Conservation (phyloP, 192 early-diverging fungal genomes). For the Rhizoclosmatium globosum region DNA sequence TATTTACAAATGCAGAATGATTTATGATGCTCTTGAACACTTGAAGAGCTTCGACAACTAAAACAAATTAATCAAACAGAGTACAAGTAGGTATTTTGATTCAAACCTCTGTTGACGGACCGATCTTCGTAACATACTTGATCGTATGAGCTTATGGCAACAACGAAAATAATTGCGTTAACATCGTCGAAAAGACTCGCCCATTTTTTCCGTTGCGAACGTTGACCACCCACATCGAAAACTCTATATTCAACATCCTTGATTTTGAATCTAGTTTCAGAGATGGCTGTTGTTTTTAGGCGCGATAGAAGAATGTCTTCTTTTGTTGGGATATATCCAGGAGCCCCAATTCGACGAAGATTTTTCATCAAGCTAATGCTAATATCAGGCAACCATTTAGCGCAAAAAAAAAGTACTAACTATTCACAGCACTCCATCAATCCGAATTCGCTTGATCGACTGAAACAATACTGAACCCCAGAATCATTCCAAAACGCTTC, state of each 20-base stretch:
- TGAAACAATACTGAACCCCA: slow-evolving; percentile 46
- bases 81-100: too few species aligned
- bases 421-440: slow-evolving; percentile 53
- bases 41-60: slow-evolving; percentile 61
- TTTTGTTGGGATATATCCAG: slow-evolving; percentile 65
- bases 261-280: slow-evolving; percentile 69
- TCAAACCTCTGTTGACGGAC: slow-evolving; percentile 56
- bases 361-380: slow-evolving; percentile 26
- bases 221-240: slow-evolving; percentile 74
- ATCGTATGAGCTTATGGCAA: slow-evolving; percentile 65
- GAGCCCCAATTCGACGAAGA: slow-evolving; percentile 48
- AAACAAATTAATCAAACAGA: too few species aligned
- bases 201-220: slow-evolving; percentile 66
- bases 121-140: slow-evolving; percentile 64
- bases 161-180: slow-evolving; percentile 67
- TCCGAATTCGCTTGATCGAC: slow-evolving; percentile 45
- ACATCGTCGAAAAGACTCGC: slow-evolving; percentile 71
- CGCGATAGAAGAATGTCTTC: slow-evolving; percentile 73
- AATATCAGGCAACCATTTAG: background rate
- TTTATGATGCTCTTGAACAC: slow-evolving; percentile 39
- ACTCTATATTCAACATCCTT: slow-evolving; percentile 52
- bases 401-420: slow-evolving; percentile 30
- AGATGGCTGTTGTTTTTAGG: slow-evolving; percentile 70
- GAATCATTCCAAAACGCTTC: slow-evolving; percentile 47
- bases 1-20: slow-evolving; percentile 49